Evolutionary conservation across 2,329 filamentous ascomycete genomes (phyloP), one percentile per base, ranked within the genome.

Genomic region (Macroventuria anomochaeta): DNA sequence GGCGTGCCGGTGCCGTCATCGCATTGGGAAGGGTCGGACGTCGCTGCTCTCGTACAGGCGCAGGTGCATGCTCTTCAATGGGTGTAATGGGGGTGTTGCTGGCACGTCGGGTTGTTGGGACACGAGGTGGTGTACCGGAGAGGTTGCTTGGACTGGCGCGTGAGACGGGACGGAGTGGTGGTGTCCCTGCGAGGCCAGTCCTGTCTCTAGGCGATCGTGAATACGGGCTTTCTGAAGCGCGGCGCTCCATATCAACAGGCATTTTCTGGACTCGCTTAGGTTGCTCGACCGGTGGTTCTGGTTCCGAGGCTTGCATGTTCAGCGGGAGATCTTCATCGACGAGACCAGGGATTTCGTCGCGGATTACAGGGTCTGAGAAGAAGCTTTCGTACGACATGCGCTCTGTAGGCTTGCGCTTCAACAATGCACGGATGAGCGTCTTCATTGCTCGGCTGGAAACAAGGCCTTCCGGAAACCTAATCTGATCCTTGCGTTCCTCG

Each of bases 351-450:
- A 97, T 97, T 3, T 87, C 83, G 17, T 83, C 83, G 11, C 83
- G 85, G 46, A 96, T 85, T 25, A 95, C 86, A 25, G 82, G 76
- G 68, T 93, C 87, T 13, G 78, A 80, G 75, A 97, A 97, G 72
- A 97, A 95, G 59, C 88, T 86, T 44, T 91, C 87, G 64, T 97
- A 97, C 50, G 86, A 89, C 72, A 96, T 83, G 53, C 95, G 84
- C 73, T 96, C 91, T 5, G 90, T 85, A 0, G 95, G 91, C 55
- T 88, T 93, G 53, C 90, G 86, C 78, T 93, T 97, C 59, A 99
- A 79, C 13, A 99, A 81, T 32, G 83, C 83, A 36, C 91, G 85
- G 54, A 97, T 92, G 15, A 97, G 79, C 18, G 83, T 81, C 74
- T 96, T 96, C 77, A 97, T 85, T 8, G 89, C 88, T 40, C 87